phyloP scores from a whole-genome alignment of 1,139 yeast genomes.

The Scheffersomyces cryptocercus region DNA sequence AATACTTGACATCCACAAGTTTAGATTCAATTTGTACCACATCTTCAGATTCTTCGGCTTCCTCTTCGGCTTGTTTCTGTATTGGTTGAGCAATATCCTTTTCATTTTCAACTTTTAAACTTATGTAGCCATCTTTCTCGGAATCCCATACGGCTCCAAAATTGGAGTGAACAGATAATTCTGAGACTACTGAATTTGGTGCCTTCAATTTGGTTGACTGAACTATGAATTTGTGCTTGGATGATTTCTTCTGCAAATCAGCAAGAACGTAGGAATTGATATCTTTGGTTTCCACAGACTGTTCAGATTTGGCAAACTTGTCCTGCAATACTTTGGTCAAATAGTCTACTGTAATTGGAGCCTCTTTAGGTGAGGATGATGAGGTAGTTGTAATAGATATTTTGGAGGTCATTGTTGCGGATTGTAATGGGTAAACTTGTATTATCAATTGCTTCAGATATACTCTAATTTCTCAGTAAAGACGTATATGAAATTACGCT shows the following conservation, averaged over 20 bases:
- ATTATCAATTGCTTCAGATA: neutral
- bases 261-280: conserved; percentile 17
- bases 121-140: conserved; percentile 38
- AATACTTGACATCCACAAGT: neutral
- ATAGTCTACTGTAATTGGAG: neutral
- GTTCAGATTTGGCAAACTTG: neutral
- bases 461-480: too few species aligned
- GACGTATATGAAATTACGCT: too few species aligned
- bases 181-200: conserved; percentile 15
- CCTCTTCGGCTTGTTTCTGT: neutral
- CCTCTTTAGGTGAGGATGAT: neutral
- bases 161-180: conserved; percentile 22
- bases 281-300: conserved; percentile 6
- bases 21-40: neutral
- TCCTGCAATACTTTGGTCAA: neutral
- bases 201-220: conserved; percentile 24
- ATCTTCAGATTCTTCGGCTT: neutral
- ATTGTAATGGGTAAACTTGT: neutral
- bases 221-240: conserved; percentile 38
- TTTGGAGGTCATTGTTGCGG: neutral
- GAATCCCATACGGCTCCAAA: conserved; percentile 45
- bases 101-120: conserved; percentile 13
- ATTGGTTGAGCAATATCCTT: conserved; percentile 3
- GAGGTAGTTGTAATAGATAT: neutral
- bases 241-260: conserved; percentile 28